These are phyloP conservation scores for Starmerella kuoi DNA, from an alignment of 805 yeast species.

Conservation along the genomic window DNA sequence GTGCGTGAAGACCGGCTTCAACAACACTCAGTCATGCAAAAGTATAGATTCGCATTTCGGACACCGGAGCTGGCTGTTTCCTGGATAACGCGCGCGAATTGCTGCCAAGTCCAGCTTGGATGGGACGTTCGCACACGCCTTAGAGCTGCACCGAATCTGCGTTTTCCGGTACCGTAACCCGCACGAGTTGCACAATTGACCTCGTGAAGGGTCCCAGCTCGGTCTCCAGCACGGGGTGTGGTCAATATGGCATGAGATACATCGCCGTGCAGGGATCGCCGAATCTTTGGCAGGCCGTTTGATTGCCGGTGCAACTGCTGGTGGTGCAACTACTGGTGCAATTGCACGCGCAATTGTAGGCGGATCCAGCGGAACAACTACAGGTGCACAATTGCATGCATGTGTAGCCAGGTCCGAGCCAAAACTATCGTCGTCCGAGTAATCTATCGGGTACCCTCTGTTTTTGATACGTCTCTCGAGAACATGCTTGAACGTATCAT, in stretches of 20 bases:
- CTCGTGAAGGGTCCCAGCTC: slow-evolving; percentile 79
- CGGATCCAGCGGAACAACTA: too few relatives aligned
- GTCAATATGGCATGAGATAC: slow-evolving; percentile 81
- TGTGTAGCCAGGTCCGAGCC: not conserved
- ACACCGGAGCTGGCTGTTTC: slow-evolving; percentile 8
- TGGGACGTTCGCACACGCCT: slow-evolving; percentile 72
- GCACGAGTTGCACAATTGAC: slow-evolving; percentile 95
- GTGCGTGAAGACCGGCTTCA: not conserved
- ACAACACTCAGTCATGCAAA: too few relatives aligned
- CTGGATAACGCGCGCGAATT: slow-evolving; percentile 50
- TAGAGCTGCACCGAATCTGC: slow-evolving; percentile 73
- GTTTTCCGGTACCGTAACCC: slow-evolving; percentile 92
- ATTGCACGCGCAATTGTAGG: too few relatives aligned
- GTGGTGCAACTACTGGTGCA: not conserved
- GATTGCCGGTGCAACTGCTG: not conserved
- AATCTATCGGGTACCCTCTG: too few relatives aligned
- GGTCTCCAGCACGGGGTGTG: slow-evolving; percentile 99
- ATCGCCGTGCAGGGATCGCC: slow-evolving; percentile 25
- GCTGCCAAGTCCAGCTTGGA: slow-evolving; percentile 92
- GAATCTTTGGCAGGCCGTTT: too few relatives aligned
- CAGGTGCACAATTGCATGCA: not conserved
- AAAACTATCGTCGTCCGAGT: too few relatives aligned
- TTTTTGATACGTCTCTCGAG: too few relatives aligned
- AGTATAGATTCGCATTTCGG: slow-evolving; percentile 2
- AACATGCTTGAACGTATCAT: too few relatives aligned